Evolutionary conservation across 352 stramenopile species (phyloP).

Genomic region (Globisporangium polare): DNA sequence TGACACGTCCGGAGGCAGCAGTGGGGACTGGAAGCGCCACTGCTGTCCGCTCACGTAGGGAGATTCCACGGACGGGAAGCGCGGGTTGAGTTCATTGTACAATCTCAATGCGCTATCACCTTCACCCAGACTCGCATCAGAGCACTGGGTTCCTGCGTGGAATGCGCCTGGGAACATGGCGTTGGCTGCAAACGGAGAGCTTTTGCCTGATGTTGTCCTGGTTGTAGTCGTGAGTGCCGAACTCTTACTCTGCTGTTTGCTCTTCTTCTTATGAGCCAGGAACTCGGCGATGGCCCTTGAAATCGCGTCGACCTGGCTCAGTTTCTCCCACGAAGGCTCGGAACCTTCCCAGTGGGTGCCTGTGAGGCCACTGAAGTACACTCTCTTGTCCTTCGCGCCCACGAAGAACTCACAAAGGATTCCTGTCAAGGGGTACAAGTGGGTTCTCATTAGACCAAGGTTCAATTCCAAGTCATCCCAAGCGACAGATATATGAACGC

Average conservation of each 20-base stretch:
- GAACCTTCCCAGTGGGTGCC: conserved; percentile 44
- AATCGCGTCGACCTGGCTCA: conserved; percentile 32
- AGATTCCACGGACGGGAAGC: conserved; percentile 56
- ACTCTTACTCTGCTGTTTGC: neutral
- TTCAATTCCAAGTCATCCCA: neutral
- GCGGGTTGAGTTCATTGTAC: conserved; percentile 56
- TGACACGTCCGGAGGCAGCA: conserved; percentile 46
- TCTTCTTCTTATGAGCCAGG: neutral
- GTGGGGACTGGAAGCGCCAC: conserved; percentile 44
- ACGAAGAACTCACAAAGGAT: conserved; percentile 62
- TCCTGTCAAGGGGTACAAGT: too few species aligned
- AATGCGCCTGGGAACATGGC: neutral
- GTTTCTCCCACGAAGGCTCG: conserved; percentile 36
- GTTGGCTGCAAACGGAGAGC: neutral
- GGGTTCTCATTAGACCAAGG: neutral
- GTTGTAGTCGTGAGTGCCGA: neutral
- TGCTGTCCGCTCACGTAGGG: conserved; percentile 36
- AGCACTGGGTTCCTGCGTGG: neutral
- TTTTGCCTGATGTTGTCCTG: neutral
- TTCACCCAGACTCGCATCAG: neutral
- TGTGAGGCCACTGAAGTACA: conserved; percentile 40
- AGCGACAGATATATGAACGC: neutral
- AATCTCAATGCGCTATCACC: conserved; percentile 17
- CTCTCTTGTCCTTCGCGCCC: conserved; percentile 18
- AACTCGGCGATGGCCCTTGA: conserved; percentile 17